Conservation (phyloP, 2,329 filamentous ascomycete species). For the Coleophoma eucalyptorum region DNA sequence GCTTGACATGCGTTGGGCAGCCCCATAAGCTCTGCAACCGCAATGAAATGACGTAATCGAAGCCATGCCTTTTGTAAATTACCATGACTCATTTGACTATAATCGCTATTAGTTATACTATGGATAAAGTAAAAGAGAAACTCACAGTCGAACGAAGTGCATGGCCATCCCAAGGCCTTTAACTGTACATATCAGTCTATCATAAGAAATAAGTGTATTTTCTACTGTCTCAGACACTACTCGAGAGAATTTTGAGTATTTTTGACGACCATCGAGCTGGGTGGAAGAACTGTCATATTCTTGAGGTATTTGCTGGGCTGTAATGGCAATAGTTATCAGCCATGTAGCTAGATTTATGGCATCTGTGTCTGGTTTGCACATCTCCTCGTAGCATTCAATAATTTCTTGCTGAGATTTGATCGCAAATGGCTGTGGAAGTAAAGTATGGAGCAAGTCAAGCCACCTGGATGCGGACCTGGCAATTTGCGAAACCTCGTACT, state of each 20-base stretch:
- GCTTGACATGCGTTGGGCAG: conserved; percentile 20
- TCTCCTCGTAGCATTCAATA: conserved; percentile 20
- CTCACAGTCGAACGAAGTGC: conserved; percentile 31
- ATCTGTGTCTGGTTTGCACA: conserved; percentile 16
- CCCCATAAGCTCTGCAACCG: conserved; percentile 33
- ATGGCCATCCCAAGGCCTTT: conserved; percentile 27
- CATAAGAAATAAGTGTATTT: conserved; percentile 24
- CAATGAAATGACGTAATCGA: conserved; percentile 30
- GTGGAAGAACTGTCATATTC: conserved; percentile 3
- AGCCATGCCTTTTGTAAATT: conserved; percentile 32
- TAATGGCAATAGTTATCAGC: conserved; percentile 25
- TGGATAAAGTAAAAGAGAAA: background rate
- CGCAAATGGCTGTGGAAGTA: conserved; percentile 18
- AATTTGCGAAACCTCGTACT: conserved; percentile 18
- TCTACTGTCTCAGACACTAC: conserved; percentile 23
- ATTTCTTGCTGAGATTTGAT: conserved; percentile 17
- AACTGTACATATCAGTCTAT: conserved; percentile 26
- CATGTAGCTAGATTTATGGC: conserved; percentile 22
- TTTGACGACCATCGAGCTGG: background rate
- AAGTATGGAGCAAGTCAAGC: conserved; percentile 21
- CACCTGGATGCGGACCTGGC: conserved; percentile 19
- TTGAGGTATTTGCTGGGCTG: conserved; percentile 20
- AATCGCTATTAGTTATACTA: background rate
- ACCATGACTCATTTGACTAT: conserved; percentile 28
- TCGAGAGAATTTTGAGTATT: conserved; percentile 12